Conservation (phyloP, 78 protist species). For the Guillardia theta region DNA sequence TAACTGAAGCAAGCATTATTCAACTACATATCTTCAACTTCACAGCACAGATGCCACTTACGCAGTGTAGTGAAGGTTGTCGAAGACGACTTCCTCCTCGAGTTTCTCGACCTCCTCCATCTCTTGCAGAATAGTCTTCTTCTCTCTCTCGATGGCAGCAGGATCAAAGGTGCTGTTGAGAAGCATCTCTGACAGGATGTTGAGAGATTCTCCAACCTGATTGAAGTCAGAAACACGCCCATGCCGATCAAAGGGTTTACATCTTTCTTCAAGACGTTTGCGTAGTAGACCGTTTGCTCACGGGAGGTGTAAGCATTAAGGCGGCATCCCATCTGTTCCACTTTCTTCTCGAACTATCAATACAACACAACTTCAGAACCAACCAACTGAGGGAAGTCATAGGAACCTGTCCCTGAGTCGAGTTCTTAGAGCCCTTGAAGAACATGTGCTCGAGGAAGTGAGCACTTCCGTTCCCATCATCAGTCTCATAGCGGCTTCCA, state of each 20-base stretch:
- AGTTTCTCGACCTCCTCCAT: conserved; percentile 60
- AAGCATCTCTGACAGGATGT: conserved; percentile 87
- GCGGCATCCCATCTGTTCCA: conserved; percentile 94
- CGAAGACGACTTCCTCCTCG: conserved; percentile 68
- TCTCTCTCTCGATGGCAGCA: conserved; percentile 76
- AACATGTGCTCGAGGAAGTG: conserved; percentile 97
- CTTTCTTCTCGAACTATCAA: conserved; percentile 54
- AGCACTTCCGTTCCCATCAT: conserved; percentile 93
- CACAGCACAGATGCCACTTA: background rate
- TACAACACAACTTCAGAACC: no score
- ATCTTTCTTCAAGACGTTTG: conserved; percentile 77
- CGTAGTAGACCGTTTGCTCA: conserved; percentile 85
- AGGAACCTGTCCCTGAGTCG: conserved; percentile 60
- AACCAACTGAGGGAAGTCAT: conserved; percentile 27
- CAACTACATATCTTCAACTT: background rate
- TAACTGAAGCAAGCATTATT: background rate
- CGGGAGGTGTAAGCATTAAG: conserved; percentile 96
- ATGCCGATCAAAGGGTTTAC: conserved; percentile 35
- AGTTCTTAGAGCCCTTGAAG: conserved; percentile 86
- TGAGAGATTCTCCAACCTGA: conserved; percentile 58
- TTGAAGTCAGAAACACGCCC: background rate
- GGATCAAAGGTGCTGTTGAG: conserved; percentile 65
- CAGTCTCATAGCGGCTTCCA: conserved; percentile 91
- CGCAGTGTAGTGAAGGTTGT: conserved; percentile 80
- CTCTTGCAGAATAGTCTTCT: conserved; percentile 86